phyloP scores from a whole-genome alignment of 2,329 filamentous ascomycete genomes.

The Colletotrichum sp. region DNA sequence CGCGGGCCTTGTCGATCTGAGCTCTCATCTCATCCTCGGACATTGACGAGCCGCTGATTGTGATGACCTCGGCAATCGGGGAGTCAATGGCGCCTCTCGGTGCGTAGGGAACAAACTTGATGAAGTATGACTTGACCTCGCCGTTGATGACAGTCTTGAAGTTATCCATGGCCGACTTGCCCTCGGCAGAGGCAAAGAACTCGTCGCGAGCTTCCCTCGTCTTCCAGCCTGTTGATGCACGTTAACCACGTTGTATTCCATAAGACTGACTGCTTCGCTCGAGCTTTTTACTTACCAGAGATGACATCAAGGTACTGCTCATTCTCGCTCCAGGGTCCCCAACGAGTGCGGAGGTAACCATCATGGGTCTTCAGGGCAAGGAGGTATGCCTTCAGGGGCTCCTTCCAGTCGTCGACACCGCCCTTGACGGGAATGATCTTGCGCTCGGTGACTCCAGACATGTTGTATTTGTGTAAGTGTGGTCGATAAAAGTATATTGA shows the following conservation, averaged over 20 bases:
- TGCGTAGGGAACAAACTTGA: constrained; percentile 13
- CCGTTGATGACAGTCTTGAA: constrained; percentile 4
- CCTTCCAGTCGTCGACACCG: constrained; percentile 12
- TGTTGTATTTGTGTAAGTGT: not conserved
- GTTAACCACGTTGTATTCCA: not conserved
- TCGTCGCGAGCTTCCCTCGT: constrained; percentile 1
- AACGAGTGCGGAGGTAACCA: constrained; percentile 13
- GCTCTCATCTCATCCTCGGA: constrained; percentile 4
- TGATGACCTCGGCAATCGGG: constrained; percentile 11
- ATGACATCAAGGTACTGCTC: constrained; percentile 8
- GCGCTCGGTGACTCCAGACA: constrained; percentile 11
- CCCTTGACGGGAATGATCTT: constrained; percentile 13
- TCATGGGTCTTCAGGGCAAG: constrained; percentile 6
- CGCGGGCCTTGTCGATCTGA: constrained; percentile 1
- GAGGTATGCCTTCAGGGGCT: constrained; percentile 12
- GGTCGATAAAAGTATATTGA: not conserved
- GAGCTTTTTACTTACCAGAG: not conserved
- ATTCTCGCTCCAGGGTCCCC: constrained; percentile 16
- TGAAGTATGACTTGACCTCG: constrained; percentile 1
- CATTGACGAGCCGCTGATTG: not conserved
- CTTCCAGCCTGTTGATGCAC: not conserved
- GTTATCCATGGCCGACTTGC: not conserved
- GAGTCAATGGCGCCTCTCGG: constrained; percentile 14
- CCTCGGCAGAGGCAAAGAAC: constrained; percentile 5
- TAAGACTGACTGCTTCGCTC: rapidly evolving